Conservation (phyloP, 176 grass and related monocot genomes). For the Carex myosuroides region DNA sequence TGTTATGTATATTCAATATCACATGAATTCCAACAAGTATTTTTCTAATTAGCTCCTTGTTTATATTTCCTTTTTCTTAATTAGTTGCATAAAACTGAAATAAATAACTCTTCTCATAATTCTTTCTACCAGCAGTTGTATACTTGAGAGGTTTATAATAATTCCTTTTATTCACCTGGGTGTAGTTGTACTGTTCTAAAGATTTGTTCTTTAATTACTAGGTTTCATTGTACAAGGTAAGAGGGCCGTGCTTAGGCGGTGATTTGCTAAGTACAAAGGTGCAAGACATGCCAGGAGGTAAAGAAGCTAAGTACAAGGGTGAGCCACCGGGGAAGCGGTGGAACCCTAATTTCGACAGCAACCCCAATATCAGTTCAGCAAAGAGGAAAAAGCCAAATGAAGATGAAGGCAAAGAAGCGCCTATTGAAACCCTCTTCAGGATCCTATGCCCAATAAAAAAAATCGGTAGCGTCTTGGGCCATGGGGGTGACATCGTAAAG, state of each 20-base stretch:
- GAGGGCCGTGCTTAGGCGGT: background rate
- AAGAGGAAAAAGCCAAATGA: constrained; percentile 69
- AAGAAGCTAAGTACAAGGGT: background rate
- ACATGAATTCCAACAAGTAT: too few species aligned
- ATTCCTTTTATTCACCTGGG: too few species aligned
- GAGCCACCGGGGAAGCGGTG: too few species aligned
- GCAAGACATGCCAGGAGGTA: background rate
- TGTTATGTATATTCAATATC: too few species aligned
- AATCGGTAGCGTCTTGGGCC: constrained; percentile 80
- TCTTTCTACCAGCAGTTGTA: too few species aligned
- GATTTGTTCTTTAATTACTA: too few species aligned
- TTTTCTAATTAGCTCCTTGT: too few species aligned
- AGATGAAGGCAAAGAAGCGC: constrained; percentile 15
- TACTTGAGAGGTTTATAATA: too few species aligned
- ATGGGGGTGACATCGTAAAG: constrained; percentile 81
- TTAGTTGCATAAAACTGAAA: too few species aligned
- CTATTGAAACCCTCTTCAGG: constrained; percentile 82
- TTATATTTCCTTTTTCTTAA: too few species aligned
- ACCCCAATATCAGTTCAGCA: constrained; percentile 37
- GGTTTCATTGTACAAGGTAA: background rate
- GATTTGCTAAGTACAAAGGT: background rate
- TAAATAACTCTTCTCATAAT: too few species aligned
- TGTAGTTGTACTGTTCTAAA: too few species aligned
- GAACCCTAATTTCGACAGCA: background rate
- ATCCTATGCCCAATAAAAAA: constrained; percentile 86